Percentiles rank a stretch among this genome's conserved stretches.
Evolutionary conservation across 495 filamentous ascomycete genomes (phyloP).

Genomic region (Gamarada debralockiae): DNA sequence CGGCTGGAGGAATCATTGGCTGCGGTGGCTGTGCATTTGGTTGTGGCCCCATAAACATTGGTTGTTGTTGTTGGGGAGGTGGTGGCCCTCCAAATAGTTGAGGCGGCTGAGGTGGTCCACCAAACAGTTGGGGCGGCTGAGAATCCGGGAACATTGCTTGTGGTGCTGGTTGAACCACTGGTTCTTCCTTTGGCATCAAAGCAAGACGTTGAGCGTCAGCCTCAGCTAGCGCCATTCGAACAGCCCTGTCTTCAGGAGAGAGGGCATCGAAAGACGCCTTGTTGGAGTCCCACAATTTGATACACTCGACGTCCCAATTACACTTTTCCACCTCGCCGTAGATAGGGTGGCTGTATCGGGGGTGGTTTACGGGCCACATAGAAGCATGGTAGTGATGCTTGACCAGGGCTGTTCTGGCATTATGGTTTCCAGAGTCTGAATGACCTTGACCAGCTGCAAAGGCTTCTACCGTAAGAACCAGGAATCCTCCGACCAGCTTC

Average conservation of each 20-base stretch:
- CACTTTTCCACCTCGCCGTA: constrained; percentile 60
- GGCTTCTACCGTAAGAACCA: constrained; percentile 61
- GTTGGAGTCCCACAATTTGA: constrained; percentile 51
- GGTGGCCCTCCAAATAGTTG: too few relatives aligned
- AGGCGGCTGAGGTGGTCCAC: too few relatives aligned
- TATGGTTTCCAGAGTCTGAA: constrained; percentile 60
- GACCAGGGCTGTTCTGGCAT: constrained; percentile 51
- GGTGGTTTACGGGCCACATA: constrained; percentile 50
- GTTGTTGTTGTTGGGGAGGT: too few relatives aligned
- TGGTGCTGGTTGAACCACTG: too few relatives aligned
- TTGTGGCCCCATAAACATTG: too few relatives aligned
- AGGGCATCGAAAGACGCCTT: constrained; percentile 44
- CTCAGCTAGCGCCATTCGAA: constrained; percentile 40
- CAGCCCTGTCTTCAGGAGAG: constrained; percentile 41
- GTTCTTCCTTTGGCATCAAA: neutral
- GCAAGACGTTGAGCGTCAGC: constrained; percentile 13
- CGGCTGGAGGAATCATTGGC: too few relatives aligned
- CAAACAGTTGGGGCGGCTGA: too few relatives aligned
- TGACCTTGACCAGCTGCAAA: constrained; percentile 65
- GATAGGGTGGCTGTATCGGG: constrained; percentile 53
- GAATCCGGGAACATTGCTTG: too few relatives aligned
- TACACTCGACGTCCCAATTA: constrained; percentile 58
- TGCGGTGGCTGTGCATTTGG: too few relatives aligned
- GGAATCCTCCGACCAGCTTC: constrained; percentile 48
- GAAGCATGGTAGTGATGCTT: constrained; percentile 64